phyloP scores from a whole-genome alignment of 768 basidiomycete species.

The Phaeolepiota aurea region DNA sequence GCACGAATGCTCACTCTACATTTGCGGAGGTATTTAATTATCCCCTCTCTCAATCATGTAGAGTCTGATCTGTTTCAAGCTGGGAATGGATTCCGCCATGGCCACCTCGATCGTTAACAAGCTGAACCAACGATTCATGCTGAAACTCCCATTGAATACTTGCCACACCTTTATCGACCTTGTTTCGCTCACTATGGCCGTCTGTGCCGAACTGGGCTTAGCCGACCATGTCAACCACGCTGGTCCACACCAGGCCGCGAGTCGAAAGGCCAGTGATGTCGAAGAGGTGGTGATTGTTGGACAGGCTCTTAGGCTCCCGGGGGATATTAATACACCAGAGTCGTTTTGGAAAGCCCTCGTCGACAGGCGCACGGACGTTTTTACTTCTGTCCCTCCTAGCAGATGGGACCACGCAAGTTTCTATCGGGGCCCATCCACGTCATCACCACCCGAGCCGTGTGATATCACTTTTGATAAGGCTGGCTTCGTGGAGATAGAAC shows the following conservation, averaged over 20 bases:
- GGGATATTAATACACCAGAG: slow-evolving; percentile 19
- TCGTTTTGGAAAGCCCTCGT: slow-evolving; percentile 24
- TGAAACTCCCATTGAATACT: slow-evolving; percentile 21
- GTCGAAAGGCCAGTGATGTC: slow-evolving; percentile 2
- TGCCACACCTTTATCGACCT: slow-evolving; percentile 25
- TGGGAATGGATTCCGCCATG: slow-evolving; percentile 27
- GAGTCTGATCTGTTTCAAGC: slow-evolving; percentile 8
- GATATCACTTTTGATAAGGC: slow-evolving; percentile 22
- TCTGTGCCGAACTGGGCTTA: slow-evolving; percentile 13
- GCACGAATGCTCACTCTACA: slow-evolving; percentile 17
- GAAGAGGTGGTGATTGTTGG: slow-evolving; percentile 29
- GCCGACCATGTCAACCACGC: not conserved
- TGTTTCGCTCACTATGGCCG: slow-evolving; percentile 15
- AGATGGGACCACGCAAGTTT: slow-evolving; percentile 29
- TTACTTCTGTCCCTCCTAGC: slow-evolving; percentile 18
- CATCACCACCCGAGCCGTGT: slow-evolving; percentile 14
- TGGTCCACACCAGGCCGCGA: slow-evolving; percentile 1
- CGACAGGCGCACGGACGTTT: slow-evolving; percentile 20
- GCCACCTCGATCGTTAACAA: slow-evolving; percentile 21
- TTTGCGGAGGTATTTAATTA: slow-evolving; percentile 20
- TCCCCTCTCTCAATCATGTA: not conserved
- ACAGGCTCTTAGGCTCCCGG: slow-evolving; percentile 24
- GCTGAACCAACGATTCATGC: slow-evolving; percentile 16
- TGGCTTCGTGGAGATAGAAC: slow-evolving; percentile 21
- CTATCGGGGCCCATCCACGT: slow-evolving; percentile 15